Evolutionary conservation across 139 green algal species (phyloP), one percentile per base, ranked within the genome.

Genomic region (Auxenochlorella pyrenoidosa): DNA sequence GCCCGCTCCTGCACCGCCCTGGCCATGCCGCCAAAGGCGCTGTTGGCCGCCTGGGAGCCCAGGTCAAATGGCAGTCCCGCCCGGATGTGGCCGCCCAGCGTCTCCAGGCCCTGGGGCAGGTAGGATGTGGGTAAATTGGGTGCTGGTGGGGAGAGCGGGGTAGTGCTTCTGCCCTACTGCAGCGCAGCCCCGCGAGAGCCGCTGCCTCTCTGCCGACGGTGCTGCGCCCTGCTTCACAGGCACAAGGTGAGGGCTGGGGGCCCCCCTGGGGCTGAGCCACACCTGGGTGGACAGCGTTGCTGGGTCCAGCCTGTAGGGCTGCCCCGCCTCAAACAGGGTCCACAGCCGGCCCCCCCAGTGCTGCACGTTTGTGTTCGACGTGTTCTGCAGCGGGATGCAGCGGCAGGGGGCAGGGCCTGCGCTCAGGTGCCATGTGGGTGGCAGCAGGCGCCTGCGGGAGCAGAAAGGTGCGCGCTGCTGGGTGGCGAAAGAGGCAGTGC

Each of bases 301-400:
- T 1, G 93, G 87, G 83, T 94, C 79, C 38, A 95, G 80, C 43
- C 76, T 65, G 84, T 93, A 88, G 0, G 91, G 91, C 75, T 91
- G 89, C n/a, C 80, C 79, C 47, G 84, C 93, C 80, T 91, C 89
- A 73, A 91, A 93, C 15, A 94, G 38, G 0, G 87, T 86, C 43
- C 92, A 86, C 65, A 95, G 88, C 30, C 82, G 70, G 21, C 77
- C 92, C 13, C 88, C 85, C 88, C 85, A 93, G 70, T 79, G 43
- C 41, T 87, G 59, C 41, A 94, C 71, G n/a, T 88, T 91, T 36
- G 90, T 92, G 89, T 92, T 94, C 58, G 85, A 88, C 5, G 89
- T 70, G 73, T 93, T 93, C 54, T 88, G 79, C 21, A 40, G 32
- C 15, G 54, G 15, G 10, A 24, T 88, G 79, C 21, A 40, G 32